Percentiles rank a stretch among this genome's conserved stretches.
Evolutionary conservation across 164 flowering plant species (phyloP).

Genomic region (Aristolochia fimbriata): DNA sequence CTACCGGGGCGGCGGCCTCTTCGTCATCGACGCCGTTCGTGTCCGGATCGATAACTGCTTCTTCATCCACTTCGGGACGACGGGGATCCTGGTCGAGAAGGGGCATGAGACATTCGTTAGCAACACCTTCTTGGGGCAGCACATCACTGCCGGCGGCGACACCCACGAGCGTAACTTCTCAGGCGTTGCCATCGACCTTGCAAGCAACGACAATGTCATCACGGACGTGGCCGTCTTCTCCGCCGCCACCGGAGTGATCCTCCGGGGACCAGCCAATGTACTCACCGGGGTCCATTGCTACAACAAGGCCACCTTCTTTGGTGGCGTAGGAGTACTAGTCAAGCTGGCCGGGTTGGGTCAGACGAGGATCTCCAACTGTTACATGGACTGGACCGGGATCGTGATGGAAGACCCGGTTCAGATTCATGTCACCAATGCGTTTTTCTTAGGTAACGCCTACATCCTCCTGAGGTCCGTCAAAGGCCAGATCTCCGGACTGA

Average conservation of each 20-base stretch:
- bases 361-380: slow-evolving; percentile 66
- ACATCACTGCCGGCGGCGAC: slow-evolving; percentile 72
- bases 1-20: slow-evolving; percentile 64
- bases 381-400: slow-evolving; percentile 82
- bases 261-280: slow-evolving; percentile 73
- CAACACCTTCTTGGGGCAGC: slow-evolving; percentile 78
- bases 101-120: slow-evolving; percentile 84
- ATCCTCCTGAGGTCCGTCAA: slow-evolving; percentile 53
- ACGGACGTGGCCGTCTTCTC: slow-evolving; percentile 82
- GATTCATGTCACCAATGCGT: slow-evolving; percentile 44
- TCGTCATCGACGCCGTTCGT: slow-evolving; percentile 54
- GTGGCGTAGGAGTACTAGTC: slow-evolving; percentile 76
- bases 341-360: slow-evolving; percentile 57
- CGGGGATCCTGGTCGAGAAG: slow-evolving; percentile 45
- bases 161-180: slow-evolving; percentile 49
- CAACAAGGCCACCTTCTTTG: slow-evolving; percentile 86
- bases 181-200: slow-evolving; percentile 53
- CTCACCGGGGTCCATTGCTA: slow-evolving; percentile 84
- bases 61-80: slow-evolving; percentile 52
- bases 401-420: slow-evolving; percentile 93
- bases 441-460: slow-evolving; percentile 79
- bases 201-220: slow-evolving; percentile 70
- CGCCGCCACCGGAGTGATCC: slow-evolving; percentile 46
- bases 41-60: slow-evolving; percentile 76
- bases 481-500: slow-evolving; percentile 58